Base-by-base conservation (phyloP, 139 green algal species). In the Tetradesmus lagerheimii region DNA sequence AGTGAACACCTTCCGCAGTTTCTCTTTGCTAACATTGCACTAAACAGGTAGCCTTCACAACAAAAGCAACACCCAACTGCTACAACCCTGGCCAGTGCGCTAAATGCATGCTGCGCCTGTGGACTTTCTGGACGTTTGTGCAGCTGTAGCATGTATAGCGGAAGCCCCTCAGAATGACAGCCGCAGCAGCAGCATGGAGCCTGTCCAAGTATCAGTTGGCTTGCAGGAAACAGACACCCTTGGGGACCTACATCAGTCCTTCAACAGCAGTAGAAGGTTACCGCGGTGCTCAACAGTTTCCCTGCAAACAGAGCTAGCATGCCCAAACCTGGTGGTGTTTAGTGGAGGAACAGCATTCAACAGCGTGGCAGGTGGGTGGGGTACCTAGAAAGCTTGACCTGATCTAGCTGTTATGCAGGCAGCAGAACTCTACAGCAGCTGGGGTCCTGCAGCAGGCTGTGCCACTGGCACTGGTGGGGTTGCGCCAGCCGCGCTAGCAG, bases 261-360 rank as follows among this genome's bases (percentile, higher is more conserved):
- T 47, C 37, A 53, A 37, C 76, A 43, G 35, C 76, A 39, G 74
- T 29, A 39, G 47, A 29, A 64, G 71, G 64, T 34, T 80, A n/a
- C 85, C 67, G 2, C 67, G 86, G 4, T 83, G 86, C 74, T 75
- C 74, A 18, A 77, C 86, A 35, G 86, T 90, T 1, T 78, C 75
- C n/a, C 64, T 88, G 43, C 85, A 89, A 31, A 89, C 50, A 35
- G 78, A 87, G 78, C 50, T 90, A n/a, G 77, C 53, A 71, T 62
- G 20, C 31, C 96, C 95, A 8, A 83, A 90, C 0, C 80, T 99
- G 16, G 95, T 99, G 3, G 96, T 99, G 1, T 99, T 99, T 93
- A 97, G 92, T 78, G 98, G 98, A 1, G 98, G 98, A 23, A 99
- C 98, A 2, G 98, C 98, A 2, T 99, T 99, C 95, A 99, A 99